Conservation (phyloP, 2,329 filamentous ascomycete genomes). For the Aciculosporium take region DNA sequence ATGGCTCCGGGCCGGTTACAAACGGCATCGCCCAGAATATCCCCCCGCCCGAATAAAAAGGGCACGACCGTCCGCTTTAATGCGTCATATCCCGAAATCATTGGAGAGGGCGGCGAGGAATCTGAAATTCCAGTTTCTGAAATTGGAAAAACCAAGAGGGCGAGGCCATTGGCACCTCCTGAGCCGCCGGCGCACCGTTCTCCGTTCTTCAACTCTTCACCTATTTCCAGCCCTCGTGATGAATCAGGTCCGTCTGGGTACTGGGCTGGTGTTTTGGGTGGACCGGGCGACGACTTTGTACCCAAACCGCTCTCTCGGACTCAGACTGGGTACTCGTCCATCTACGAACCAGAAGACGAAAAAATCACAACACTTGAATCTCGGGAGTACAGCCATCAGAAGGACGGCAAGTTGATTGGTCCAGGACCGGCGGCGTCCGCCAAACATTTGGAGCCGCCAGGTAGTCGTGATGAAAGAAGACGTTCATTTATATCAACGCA, state of each 20-base stretch:
- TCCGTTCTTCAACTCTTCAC: not conserved
- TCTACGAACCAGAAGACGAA: conserved; percentile 14
- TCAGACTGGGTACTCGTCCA: conserved; percentile 39
- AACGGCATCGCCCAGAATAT: conserved; percentile 28
- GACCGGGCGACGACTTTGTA: conserved; percentile 29
- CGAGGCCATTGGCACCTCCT: conserved; percentile 17
- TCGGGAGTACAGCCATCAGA: not conserved
- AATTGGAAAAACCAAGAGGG: conserved; percentile 45
- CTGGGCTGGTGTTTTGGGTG: conserved; percentile 4
- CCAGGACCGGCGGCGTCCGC: conserved; percentile 22
- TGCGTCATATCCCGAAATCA: conserved; percentile 60
- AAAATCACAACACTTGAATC: not conserved
- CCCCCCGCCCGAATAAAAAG: conserved; percentile 40
- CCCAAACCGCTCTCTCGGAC: conserved; percentile 41
- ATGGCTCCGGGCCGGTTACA: conserved; percentile 24
- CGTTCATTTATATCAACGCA: conserved; percentile 44
- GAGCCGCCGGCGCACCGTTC: conserved; percentile 10
- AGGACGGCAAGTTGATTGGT: conserved; percentile 13
- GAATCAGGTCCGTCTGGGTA: not conserved
- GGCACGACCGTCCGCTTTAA: conserved; percentile 63
- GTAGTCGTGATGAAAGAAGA: conserved; percentile 35
- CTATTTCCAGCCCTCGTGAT: conserved; percentile 4
- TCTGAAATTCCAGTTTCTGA: conserved; percentile 57
- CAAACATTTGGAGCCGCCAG: conserved; percentile 28
- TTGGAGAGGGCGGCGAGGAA: conserved; percentile 86